These are phyloP conservation scores for Calocera viscosa DNA, from an alignment of 768 basidiomycete genomes.

Conservation along the genomic window DNA sequence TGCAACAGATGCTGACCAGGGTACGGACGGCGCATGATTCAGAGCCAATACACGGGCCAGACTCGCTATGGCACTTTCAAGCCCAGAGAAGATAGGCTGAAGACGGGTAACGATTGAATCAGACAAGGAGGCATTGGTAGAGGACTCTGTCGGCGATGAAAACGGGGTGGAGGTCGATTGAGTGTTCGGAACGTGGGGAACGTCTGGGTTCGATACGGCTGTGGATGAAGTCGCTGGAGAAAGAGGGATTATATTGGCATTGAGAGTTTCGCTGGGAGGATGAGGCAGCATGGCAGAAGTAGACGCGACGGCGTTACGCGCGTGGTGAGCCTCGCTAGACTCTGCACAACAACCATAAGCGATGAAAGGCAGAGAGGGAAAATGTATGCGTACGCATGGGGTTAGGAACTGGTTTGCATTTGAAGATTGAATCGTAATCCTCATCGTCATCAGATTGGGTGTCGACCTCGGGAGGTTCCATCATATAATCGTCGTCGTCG, in stretches of 20 bases:
- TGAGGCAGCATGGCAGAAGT: too few relatives aligned
- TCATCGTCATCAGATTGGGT: background rate
- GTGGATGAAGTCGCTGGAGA: background rate
- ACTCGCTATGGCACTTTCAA: background rate
- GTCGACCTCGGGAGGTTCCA: background rate
- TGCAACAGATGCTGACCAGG: background rate
- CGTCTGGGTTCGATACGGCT: too few relatives aligned
- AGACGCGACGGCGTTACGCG: too few relatives aligned
- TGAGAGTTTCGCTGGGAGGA: background rate
- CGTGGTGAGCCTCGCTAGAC: too few relatives aligned
- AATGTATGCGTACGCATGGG: background rate
- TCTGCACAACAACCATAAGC: background rate
- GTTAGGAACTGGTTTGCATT: background rate
- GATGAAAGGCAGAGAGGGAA: background rate
- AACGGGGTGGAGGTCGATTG: background rate
- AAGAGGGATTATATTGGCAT: background rate
- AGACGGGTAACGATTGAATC: background rate
- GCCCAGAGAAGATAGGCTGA: background rate
- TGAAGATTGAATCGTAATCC: background rate
- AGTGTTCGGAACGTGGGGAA: background rate
- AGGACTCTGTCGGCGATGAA: background rate
- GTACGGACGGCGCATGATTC: background rate
- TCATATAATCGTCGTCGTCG: background rate
- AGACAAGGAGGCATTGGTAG: too few relatives aligned
- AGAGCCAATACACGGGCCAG: background rate